A percentile compares a stretch with the other conserved stretches of the same genome.
These are phyloP conservation scores for Acacia crassicarpa DNA, from an alignment of 306 rosid genomes.

Conservation along the genomic window DNA sequence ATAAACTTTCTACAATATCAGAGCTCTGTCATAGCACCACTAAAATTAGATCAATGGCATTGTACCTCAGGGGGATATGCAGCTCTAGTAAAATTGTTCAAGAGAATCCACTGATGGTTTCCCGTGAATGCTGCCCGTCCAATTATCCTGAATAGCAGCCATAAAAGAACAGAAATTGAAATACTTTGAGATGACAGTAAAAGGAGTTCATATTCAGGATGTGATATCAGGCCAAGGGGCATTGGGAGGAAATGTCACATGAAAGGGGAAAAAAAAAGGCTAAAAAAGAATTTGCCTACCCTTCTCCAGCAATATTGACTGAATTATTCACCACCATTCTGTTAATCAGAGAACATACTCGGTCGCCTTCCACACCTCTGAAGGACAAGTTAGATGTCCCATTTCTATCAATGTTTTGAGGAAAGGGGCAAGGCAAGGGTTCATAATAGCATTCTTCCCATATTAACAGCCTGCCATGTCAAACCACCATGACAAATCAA, in stretches of 20 bases:
- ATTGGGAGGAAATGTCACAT: background rate
- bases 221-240: background rate
- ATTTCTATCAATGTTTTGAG: constrained; percentile 36
- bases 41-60: background rate
- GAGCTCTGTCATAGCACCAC: background rate
- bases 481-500: constrained; percentile 27
- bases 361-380: constrained; percentile 68
- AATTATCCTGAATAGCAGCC: constrained; percentile 56
- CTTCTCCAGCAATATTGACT: constrained; percentile 80
- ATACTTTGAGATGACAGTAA: constrained; percentile 17
- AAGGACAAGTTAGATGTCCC: constrained; percentile 50
- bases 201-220: background rate
- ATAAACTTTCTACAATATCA: constrained; percentile 6
- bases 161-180: background rate
- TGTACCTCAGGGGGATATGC: constrained; percentile 83
- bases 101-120: constrained; percentile 81
- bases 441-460: constrained; percentile 94
- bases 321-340: constrained; percentile 74
- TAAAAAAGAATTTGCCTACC: constrained; percentile 53
- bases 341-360: constrained; percentile 55
- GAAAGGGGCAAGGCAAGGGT: constrained; percentile 46
- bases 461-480: constrained; percentile 69
- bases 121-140: constrained; percentile 97
- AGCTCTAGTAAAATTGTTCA: constrained; percentile 49
- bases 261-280: background rate